Evolutionary conservation across 495 filamentous ascomycete genomes (phyloP), one percentile per base, ranked within the genome.

Genomic region (Xylaria palmicola): DNA sequence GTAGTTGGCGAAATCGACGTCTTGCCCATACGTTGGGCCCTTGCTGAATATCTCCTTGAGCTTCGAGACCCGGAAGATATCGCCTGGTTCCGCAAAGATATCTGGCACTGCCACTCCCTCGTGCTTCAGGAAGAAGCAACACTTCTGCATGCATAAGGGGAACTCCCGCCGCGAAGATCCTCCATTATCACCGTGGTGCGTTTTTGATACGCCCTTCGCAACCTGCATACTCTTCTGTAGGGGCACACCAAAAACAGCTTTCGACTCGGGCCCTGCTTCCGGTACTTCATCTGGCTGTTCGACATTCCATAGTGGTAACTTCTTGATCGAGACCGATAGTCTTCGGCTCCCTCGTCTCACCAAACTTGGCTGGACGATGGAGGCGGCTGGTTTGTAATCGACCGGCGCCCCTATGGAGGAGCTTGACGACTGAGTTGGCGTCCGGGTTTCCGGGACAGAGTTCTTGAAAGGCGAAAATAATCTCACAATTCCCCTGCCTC

Each of bases 71-170:
- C 65, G 68, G n/a, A 67, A 50, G 1, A 57, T 53, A 52, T 77
- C 74, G 15, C 69, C 75, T 13, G 71, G 68, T 26, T 72, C 62
- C 37, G 72, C 73, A 30, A 79, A 79, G 32, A 79, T 60, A 53
- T 76, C 63, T 0, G 75, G 73, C 4, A 68, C 62, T 6, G 69
- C 56, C 3, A 78, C 50, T 7, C 65, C 70, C 52, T 71, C 63
- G 36, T 77, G 71, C 34, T 72, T 72, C 51, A 80, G 62, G 65
- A 74, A 75, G 57, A 73, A 74, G 37, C 71, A 74, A 50, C 77
- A 80, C 10, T 76, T 75, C 12, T 78, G 72, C 54, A 80, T 69
- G 59, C 73, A 76, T 3, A 78, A 62, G 6, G 77, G 77, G 61
- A 78, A 80, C 17, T 74, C 69, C 36, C 71, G 68, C 17, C 68